Conservation (phyloP, 768 basidiomycete genomes). For the Podaxis pistillaris region DNA sequence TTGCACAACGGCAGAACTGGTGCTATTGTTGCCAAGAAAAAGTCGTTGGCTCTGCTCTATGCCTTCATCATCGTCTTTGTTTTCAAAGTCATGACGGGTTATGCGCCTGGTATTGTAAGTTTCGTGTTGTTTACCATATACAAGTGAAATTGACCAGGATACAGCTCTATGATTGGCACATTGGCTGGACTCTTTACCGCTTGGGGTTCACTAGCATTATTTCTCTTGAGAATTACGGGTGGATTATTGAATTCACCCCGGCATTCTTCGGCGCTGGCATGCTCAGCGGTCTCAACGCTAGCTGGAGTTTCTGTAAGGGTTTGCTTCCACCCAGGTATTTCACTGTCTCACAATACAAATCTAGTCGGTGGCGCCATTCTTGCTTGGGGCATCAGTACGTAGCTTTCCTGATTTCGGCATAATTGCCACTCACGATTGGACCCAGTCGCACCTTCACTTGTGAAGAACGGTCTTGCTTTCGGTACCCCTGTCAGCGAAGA, state of each 20-base stretch:
- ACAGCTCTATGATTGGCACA: constrained; percentile 61
- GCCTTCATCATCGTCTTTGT: constrained; percentile 47
- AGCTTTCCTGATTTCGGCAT: not conserved
- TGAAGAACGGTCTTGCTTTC: constrained; percentile 52
- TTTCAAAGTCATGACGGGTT: constrained; percentile 53
- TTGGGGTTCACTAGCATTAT: constrained; percentile 63
- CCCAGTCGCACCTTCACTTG: constrained; percentile 48
- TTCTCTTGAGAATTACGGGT: constrained; percentile 56
- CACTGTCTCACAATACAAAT: constrained; percentile 9
- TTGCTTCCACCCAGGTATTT: not conserved
- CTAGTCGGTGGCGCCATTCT: constrained; percentile 52
- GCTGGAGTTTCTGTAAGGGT: constrained; percentile 55
- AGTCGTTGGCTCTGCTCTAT: constrained; percentile 47
- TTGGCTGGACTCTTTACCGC: constrained; percentile 58
- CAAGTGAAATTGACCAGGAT: not conserved
- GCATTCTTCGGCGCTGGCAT: constrained; percentile 62
- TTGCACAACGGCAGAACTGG: constrained; percentile 52
- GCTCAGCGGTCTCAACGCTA: constrained; percentile 55
- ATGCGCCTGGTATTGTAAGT: constrained; percentile 57
- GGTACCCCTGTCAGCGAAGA: constrained; percentile 35
- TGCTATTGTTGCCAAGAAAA: constrained; percentile 51
- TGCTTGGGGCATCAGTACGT: constrained; percentile 59
- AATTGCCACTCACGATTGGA: not conserved
- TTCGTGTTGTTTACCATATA: not conserved
- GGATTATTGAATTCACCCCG: constrained; percentile 53